Evolutionary conservation across 2,329 filamentous ascomycete species (phyloP), one percentile per base, ranked within the genome.

Genomic region (Phyllosticta ampelicida): DNA sequence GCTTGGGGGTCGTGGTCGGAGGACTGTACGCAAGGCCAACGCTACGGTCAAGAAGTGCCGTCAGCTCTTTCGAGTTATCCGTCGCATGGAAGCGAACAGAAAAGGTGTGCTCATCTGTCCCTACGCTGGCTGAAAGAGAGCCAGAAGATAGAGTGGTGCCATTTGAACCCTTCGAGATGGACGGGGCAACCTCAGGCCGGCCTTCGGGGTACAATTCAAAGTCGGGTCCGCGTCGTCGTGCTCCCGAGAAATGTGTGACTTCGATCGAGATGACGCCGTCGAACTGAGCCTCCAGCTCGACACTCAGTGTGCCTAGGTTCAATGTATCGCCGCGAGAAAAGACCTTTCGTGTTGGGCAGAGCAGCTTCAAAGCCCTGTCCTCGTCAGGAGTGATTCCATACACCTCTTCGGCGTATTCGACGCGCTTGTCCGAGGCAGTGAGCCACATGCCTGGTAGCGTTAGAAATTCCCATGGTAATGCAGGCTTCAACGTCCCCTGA

Each of bases 331-430:
- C 79, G 49, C 82, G 74, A 2, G 72, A 74, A 44, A 72, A 70
- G 58, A 84, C 80, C 64, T 81, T 78, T 61, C 71, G 74, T 1
- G 80, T 82, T 9, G 82, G 82, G 62, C 81, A 85, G 0, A 85
- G 71, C 16, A 85, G 73, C 21, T 74, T 78, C 53, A 84, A 58
- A 6, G 77, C 77, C 61, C 76, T 78, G 5, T 74, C 74, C 55
- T 74, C 70, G 48, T 68, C 61, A 53, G 76, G 69, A 4, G 74
- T 77, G 55, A 80, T 72, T 9, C 77, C 75, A 65, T 83, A 79
- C 16, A 86, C 74, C 61, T 86, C 83, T 69, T 86, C 84, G 30
- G 84, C 85, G 63, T 86, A 86, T 65, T 86, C 81, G 23, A 84
- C 76, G 54, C 76, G 75, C 67, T 84, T 78, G 61, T 78, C 80